Percentiles rank a stretch among this genome's conserved stretches.
phyloP scores from a whole-genome alignment of 192 early-diverging fungal genomes.

The Geranomyces variabilis region DNA sequence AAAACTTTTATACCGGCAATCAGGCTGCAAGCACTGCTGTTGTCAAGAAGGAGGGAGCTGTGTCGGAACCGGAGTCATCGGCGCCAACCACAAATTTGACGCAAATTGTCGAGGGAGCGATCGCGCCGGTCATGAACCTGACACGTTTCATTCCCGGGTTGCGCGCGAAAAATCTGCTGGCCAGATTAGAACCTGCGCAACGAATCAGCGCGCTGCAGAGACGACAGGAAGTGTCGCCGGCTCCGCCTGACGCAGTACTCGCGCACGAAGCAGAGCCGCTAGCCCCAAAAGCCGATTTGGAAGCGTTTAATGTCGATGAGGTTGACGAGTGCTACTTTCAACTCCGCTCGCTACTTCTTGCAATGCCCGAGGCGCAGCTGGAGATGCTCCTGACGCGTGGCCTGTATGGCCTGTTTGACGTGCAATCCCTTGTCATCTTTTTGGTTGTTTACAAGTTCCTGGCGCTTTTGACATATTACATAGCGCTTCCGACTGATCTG shows the following conservation, averaged over 20 bases:
- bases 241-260: neutral
- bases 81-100: too few species aligned
- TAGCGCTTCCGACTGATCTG: slow-evolving; percentile 44
- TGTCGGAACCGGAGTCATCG: too few species aligned
- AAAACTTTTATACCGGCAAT: slow-evolving; percentile 8
- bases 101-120: too few species aligned
- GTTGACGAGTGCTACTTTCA: slow-evolving; percentile 40
- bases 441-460: slow-evolving; percentile 36
- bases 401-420: slow-evolving; percentile 30
- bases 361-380: slow-evolving; percentile 43
- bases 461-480: slow-evolving; percentile 40
- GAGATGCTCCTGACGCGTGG: slow-evolving; percentile 41
- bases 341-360: slow-evolving; percentile 34
- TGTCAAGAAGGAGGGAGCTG: too few species aligned
- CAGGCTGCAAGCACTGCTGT: too few species aligned
- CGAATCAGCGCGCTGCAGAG: neutral
- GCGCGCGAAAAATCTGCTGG: neutral
- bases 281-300: neutral
- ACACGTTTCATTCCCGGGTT: neutral
- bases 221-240: neutral
- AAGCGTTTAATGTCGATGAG: slow-evolving; percentile 3
- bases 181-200: neutral
- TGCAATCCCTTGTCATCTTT: slow-evolving; percentile 36
- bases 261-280: neutral
- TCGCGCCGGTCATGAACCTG: slow-evolving; percentile 1